Evolutionary conservation across 352 stramenopile genomes (phyloP).

Genomic region (Pythium coloratum): DNA sequence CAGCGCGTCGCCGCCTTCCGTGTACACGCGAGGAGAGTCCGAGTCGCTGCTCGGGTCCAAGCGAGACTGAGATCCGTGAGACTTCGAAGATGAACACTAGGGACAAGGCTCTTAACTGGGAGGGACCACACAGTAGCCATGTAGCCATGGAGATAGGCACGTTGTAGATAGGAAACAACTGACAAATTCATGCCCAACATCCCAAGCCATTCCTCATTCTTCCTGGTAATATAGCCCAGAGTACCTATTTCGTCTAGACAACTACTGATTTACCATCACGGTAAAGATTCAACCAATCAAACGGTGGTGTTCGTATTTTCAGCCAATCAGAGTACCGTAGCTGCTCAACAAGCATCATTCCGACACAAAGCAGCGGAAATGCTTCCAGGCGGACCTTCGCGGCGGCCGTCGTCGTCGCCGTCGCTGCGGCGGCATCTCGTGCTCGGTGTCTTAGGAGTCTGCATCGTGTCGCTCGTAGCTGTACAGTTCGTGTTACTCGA

Average conservation of each 20-base stretch:
- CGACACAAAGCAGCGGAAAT: not conserved
- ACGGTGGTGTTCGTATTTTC: not conserved
- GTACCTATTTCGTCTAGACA: not conserved
- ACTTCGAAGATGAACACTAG: not conserved
- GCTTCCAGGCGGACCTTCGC: not conserved
- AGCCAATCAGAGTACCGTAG: not conserved
- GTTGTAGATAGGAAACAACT: not conserved
- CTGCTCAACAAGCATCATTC: not conserved
- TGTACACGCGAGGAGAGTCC: conserved; percentile 47
- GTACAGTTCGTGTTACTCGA: conserved; percentile 8
- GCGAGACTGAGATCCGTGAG: conserved; percentile 11
- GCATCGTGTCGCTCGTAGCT: not conserved
- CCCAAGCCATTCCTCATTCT: no score
- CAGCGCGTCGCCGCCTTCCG: conserved; percentile 56
- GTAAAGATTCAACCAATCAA: not conserved
- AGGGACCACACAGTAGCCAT: not conserved
- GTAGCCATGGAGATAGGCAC: not conserved
- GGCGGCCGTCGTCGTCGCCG: not conserved
- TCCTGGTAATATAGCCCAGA: no score
- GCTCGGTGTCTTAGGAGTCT: not conserved
- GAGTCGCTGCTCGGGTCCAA: conserved; percentile 49
- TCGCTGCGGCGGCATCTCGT: not conserved
- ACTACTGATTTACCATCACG: not conserved
- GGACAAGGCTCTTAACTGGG: not conserved
- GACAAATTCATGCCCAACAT: no score